Percentiles rank a stretch among this genome's conserved stretches.
These are phyloP conservation scores for Colletotrichum lupini DNA, from an alignment of 2,329 filamentous ascomycete species.

Conservation along the genomic window DNA sequence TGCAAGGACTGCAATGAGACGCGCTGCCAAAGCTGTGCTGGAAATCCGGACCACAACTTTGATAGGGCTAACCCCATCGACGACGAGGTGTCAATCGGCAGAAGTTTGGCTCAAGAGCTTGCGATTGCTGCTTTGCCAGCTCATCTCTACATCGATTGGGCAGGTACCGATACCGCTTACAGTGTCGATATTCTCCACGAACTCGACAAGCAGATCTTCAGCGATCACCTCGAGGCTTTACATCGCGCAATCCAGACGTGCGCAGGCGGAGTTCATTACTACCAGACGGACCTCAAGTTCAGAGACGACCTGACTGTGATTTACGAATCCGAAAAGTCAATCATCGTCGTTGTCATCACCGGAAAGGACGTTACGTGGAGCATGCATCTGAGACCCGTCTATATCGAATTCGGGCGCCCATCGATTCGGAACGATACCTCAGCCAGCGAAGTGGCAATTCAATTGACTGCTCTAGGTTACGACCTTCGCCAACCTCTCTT, in stretches of 20 bases:
- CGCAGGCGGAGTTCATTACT: conserved; percentile 7
- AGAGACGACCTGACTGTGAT: conserved; percentile 25
- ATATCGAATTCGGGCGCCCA: neutral
- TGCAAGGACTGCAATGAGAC: conserved; percentile 49
- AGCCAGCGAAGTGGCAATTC: neutral
- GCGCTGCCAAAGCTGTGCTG: conserved; percentile 51
- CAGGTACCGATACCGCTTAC: neutral
- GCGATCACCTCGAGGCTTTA: conserved; percentile 2
- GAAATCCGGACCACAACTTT: conserved; percentile 51
- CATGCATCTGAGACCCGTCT: conserved; percentile 24
- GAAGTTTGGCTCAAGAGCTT: neutral
- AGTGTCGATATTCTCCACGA: neutral
- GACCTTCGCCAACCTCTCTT: conserved; percentile 21
- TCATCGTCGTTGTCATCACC: conserved; percentile 27
- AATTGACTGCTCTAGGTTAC: conserved; percentile 7
- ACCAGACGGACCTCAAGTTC: conserved; percentile 17
- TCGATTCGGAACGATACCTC: neutral
- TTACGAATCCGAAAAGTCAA: conserved; percentile 23
- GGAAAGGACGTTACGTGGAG: conserved; percentile 28
- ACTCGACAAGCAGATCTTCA: neutral
- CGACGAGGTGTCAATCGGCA: neutral
- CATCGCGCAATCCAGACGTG: conserved; percentile 1
- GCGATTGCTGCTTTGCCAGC: conserved; percentile 5
- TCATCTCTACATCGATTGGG: neutral
- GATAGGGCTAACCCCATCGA: conserved; percentile 13